Evolutionary conservation across 2,329 filamentous ascomycete species (phyloP).

Genomic region (Aspergillus piperis): DNA sequence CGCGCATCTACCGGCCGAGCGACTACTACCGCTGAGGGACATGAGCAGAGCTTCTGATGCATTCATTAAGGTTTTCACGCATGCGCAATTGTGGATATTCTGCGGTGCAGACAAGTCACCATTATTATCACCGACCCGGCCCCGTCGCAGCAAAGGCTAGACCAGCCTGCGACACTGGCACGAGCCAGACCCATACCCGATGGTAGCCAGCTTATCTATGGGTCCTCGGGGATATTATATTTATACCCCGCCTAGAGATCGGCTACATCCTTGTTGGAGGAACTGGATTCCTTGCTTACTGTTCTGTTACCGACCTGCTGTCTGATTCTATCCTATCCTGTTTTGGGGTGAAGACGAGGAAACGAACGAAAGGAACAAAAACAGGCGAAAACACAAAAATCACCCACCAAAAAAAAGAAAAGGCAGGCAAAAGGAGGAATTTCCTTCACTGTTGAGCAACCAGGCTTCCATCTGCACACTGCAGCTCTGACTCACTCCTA

Average conservation of each 20-base stretch:
- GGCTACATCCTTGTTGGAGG: not conserved
- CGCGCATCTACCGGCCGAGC: slow-evolving; percentile 30
- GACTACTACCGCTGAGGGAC: slow-evolving; percentile 34
- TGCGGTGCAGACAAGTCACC: not conserved
- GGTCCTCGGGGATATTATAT: not conserved
- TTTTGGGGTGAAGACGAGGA: not conserved
- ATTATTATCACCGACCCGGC: not conserved
- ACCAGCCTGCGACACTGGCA: not conserved
- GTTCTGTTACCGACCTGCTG: not conserved
- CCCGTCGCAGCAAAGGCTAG: not conserved
- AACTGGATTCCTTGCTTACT: not conserved
- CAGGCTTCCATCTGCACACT: not conserved
- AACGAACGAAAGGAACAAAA: not conserved
- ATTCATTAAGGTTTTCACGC: not conserved
- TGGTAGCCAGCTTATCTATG: not conserved
- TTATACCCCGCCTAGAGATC: not conserved
- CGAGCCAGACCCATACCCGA: not conserved
- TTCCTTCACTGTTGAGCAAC: not conserved
- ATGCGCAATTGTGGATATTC: not conserved
- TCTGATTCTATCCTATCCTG: not conserved
- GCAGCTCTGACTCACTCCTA: slow-evolving; percentile 1
- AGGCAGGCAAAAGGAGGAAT: not conserved
- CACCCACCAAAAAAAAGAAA: not conserved
- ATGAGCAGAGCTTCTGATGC: not conserved
- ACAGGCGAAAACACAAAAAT: not conserved